Evolutionary conservation across 805 yeast species (phyloP), one percentile per base, ranked within the genome.

Genomic region (Tetrapisispora namnaoensis): DNA sequence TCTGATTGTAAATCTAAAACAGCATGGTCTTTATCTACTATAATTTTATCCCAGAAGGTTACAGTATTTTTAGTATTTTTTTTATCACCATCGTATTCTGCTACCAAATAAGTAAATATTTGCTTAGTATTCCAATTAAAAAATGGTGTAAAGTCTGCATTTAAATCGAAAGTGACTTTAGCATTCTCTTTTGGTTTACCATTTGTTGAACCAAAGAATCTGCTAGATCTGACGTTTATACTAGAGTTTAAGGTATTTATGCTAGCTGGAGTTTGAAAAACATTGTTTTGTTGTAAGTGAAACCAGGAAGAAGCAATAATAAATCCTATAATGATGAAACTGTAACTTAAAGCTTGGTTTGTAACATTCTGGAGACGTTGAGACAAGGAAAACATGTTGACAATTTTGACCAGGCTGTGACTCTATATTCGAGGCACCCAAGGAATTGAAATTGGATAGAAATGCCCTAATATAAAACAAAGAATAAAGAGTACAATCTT

Each of bases 51-150:
- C 99, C 99, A 91, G 61, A 86, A 81, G 0, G 91, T 84, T 37
- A 90, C 86, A 54, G 81, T 80, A 65, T 82, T 84, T 2, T 65
- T 62, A n/a, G 76, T 67, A 10, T 63, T 70, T 1, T 55, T 55
- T 51, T 68, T 57, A 51, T 61, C 44, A 49, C 66, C 71, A 56
- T 86, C 76, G 53, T 90, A 90, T 60, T 87, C 91, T 1, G 95
- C 95, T 2, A 95, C 86, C 53, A 93, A 72, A 60, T 91, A 93
- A 5, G 83, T 86, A 60, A 93, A 91, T n/a, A 91, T 80, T 67
- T 91, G 98, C 63, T 91, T 91, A 13, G 99, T 93, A 68, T 91
- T 93, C 96, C 97, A 91, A 66, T 85, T 89, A 76, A 90, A 90
- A 46, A 93, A 73, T 1, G 87, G 82, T 1, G 86, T 63, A 52